phyloP scores from a whole-genome alignment of 73 alveolate species.

The Tetrahymena elliotti region DNA sequence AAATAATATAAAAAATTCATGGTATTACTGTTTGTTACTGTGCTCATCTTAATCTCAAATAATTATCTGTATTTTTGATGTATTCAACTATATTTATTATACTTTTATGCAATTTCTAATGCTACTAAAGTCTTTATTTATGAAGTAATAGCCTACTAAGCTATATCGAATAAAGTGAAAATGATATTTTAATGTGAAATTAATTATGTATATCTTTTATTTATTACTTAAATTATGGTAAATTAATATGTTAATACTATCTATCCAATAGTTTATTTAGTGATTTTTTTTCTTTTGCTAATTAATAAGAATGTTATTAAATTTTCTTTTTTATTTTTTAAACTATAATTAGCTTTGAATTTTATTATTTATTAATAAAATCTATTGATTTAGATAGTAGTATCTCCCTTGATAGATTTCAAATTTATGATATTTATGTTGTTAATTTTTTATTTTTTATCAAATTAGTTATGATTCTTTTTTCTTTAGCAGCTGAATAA shows the following conservation, averaged over 20 bases:
- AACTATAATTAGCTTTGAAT: neutral
- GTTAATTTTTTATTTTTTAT: neutral
- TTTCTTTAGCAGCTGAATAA: neutral
- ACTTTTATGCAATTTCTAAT: too few species aligned
- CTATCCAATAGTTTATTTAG: neutral
- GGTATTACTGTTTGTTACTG: too few species aligned
- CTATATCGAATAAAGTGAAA: too few species aligned
- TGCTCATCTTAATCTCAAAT: too few species aligned
- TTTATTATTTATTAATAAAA: too few species aligned
- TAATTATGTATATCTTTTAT: neutral
- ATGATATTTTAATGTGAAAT: too few species aligned
- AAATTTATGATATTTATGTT: neutral
- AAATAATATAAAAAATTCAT: too few species aligned
- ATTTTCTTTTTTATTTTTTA: neutral
- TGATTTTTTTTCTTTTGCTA: neutral
- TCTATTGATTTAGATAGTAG: neutral
- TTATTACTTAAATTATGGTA: neutral
- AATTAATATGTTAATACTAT: neutral
- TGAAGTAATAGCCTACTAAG: too few species aligned
- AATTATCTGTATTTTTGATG: too few species aligned
- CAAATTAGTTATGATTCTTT: neutral
- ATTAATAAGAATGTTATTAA: too few species aligned
- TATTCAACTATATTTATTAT: too few species aligned
- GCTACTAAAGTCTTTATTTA: too few species aligned
- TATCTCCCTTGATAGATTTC: neutral